phyloP scores from a whole-genome alignment of 805 yeast species.

The Ogataea neopini region DNA sequence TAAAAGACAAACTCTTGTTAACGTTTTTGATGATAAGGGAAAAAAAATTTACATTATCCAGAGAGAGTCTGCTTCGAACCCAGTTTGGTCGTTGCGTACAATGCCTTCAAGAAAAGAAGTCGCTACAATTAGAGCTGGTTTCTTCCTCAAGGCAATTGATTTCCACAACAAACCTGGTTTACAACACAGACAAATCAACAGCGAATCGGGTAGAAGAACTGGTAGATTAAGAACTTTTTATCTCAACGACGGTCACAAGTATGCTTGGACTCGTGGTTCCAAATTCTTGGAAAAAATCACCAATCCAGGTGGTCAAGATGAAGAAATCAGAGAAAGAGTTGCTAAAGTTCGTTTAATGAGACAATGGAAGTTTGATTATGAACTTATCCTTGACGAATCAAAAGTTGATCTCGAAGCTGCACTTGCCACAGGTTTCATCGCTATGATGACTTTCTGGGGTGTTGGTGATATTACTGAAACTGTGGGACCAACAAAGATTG shows the following conservation, averaged over 20 bases:
- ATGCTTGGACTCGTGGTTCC: slow-evolving; percentile 56
- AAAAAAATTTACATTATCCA: slow-evolving; percentile 51
- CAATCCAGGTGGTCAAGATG: slow-evolving; percentile 58
- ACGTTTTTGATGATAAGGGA: slow-evolving; percentile 49
- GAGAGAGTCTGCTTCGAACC: slow-evolving; percentile 46
- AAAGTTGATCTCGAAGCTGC: slow-evolving; percentile 52
- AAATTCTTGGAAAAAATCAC: slow-evolving; percentile 51
- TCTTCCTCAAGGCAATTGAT: slow-evolving; percentile 45
- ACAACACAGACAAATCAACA: slow-evolving; percentile 44
- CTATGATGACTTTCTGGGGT: slow-evolving; percentile 72
- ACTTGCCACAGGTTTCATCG: slow-evolving; percentile 58
- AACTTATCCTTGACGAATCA: slow-evolving; percentile 49
- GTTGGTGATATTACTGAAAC: slow-evolving; percentile 53
- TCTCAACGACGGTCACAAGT: slow-evolving; percentile 52
- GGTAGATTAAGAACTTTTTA: slow-evolving; percentile 51
- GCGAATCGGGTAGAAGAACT: slow-evolving; percentile 36
- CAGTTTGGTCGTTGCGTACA: slow-evolving; percentile 52
- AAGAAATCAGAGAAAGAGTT: slow-evolving; percentile 53
- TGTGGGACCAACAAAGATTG: slow-evolving; percentile 47
- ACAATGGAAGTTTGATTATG: slow-evolving; percentile 61
- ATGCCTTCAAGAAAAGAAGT: slow-evolving; percentile 47
- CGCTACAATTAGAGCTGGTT: slow-evolving; percentile 53
- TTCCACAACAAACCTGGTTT: slow-evolving; percentile 49
- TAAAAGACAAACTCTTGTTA: slow-evolving; percentile 45
- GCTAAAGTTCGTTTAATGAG: slow-evolving; percentile 59